Evolutionary conservation across 176 grass and related monocot species (phyloP), one percentile per base, ranked within the genome.

Genomic region (Tuctoria greenei): DNA sequence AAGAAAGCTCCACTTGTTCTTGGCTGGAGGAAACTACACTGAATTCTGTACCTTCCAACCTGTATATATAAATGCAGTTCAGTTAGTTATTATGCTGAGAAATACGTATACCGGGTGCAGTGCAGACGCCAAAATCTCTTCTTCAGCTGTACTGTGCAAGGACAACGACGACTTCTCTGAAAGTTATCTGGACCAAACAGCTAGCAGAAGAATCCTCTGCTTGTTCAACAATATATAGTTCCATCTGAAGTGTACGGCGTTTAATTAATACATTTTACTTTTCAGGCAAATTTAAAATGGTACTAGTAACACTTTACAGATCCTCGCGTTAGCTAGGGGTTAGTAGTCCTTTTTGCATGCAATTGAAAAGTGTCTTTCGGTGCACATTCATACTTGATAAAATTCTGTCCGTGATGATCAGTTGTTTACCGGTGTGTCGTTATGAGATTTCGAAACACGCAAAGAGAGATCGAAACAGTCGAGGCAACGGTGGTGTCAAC

Each of bases 1-100:
- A 96, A n/a, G 93, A 96, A 26, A 96, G 75, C 66, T 96, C 93
- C 44, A 90, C 87, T 4, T 93, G 82, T 4, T 84, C 66, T 66
- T 74, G 71, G 23, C n/a, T 87, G 16, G 86, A 66, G 2, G 70
- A n/a, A 23, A 93, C 74, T 5, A 80, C 68, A 4, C 45, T 71
- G 79, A 92, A 93, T n/a, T 93, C 67, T 38, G 79, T 73, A 34
- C 79, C 27, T 0, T 81, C 66, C 75, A 96, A 73, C 79, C 93
- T 96, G 81, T 26, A 13, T 5, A 72, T 34, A 45, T 65, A 0
- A 1, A 31, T 31, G 31, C 31, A 31, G 31, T 31, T 31, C 3
- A 31, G 31, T 31, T 31, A 68, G 63, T 71, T 81, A 41, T 37
- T 62, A 66, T 35, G 55, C 9, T 25, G 20, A 57, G 9, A 28